Percentiles rank a stretch among this genome's conserved stretches.
phyloP scores from a whole-genome alignment of 306 rosid genomes.

The Abrus pulchellus region DNA sequence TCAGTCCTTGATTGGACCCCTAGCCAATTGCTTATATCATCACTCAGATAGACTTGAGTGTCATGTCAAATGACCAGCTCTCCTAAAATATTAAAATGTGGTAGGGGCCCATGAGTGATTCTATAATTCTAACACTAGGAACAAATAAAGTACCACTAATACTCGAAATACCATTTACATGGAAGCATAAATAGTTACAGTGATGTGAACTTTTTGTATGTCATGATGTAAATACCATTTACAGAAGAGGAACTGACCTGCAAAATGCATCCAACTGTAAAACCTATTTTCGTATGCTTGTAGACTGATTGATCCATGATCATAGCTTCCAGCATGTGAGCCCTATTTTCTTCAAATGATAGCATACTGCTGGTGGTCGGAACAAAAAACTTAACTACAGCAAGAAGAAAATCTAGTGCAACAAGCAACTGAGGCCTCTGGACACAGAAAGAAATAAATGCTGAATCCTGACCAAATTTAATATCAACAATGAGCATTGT shows the following conservation, averaged over 20 bases:
- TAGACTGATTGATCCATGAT: conserved; percentile 67
- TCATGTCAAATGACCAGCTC: neutral
- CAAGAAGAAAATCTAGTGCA: conserved; percentile 95
- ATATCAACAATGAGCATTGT: conserved; percentile 93
- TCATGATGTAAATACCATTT: conserved; percentile 2
- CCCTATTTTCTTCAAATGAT: conserved; percentile 66
- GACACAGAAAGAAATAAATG: conserved; percentile 71
- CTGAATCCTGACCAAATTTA: conserved; percentile 67
- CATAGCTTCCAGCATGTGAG: conserved; percentile 70
- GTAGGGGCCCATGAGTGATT: neutral
- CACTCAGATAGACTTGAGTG: conserved; percentile 2
- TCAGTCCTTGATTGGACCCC: neutral
- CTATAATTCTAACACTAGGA: neutral
- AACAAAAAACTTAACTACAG: conserved; percentile 90
- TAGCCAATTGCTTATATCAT: conserved; percentile 5
- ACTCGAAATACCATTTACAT: neutral
- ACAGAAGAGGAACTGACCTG: conserved; percentile 61
- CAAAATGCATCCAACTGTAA: conserved; percentile 84
- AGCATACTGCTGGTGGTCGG: conserved; percentile 76
- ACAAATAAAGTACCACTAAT: conserved; percentile 1
- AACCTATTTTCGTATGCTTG: too few relatives aligned
- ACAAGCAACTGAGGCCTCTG: conserved; percentile 97
- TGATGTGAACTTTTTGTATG: neutral
- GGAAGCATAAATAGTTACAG: conserved; percentile 18
- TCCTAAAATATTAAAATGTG: neutral